Evolutionary conservation across 345 rosid genomes (phyloP), one percentile per base, ranked within the genome.

Genomic region (Pelargonium nanum): DNA sequence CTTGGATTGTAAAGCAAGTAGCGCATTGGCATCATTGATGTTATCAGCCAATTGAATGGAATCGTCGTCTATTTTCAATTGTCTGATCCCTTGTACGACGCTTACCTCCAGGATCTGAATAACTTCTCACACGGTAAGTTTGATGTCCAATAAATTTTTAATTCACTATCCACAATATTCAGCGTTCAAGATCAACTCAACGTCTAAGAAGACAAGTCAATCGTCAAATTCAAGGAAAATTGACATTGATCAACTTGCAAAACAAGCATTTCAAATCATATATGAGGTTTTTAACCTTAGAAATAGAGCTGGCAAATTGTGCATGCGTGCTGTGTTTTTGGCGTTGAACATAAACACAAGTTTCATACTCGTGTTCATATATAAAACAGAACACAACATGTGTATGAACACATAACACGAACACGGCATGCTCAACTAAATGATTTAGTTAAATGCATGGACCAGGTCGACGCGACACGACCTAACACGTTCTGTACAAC

Each of bases 1-100:
- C 83, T 84, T 87, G 20, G 96, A 77, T 45, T 84, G 97, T 75
- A 83, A 77, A 22, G 89, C 91, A 67, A 91, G 82, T 54, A 91
- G 55, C n/a, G 81, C 94, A 77, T 86, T 84, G 62, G 95, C 96
- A 79, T 86, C 80, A 6, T 92, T 84, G 53, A 91, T 72, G 70
- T 88, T 77, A 69, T 83, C 85, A 5, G 85, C 84, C 64, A 91
- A 66, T 63, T 58, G 77, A 54, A 91, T 75, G 22, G 70, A 67
- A 61, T 50, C 62, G 34, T 80, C 66, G 24, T 79, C 89, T 79
- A 80, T 69, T 68, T 83, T 74, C 73, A 91, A 70, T 70, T 83
- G 85, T 64, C 75, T 85, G 66, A 85, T 78, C 64, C 73, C 91
- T 68, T 91, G 87, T 55, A 78, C 69, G 48, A 85, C 77, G 52